Base-by-base conservation (phyloP, 495 filamentous ascomycete species). In the Lineolata rhizophorae region DNA sequence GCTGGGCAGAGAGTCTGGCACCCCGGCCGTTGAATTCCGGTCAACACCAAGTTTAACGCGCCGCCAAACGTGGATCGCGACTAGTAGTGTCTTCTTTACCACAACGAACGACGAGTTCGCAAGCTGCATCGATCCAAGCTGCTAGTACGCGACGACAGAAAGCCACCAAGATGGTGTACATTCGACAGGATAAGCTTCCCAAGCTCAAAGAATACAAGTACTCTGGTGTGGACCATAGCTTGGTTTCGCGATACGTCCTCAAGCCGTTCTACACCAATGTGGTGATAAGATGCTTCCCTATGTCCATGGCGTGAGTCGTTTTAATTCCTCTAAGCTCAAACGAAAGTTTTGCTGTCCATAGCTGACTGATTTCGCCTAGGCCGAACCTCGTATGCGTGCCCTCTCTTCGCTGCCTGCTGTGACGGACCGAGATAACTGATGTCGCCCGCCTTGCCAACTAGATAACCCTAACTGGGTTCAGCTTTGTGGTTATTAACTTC, bases 261-360 rank as follows among this genome's bases (percentile, higher is more conserved):
- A 95, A 97, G 61, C 87, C 87, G 14, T 97, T 94, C 56, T 97
- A 95, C 60, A 92, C 68, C 53, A 76, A 91, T 56, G 60, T 81
- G 39, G 90, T 87, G 43, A 93, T 97, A 56, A 64, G 81, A 31
- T 76, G 71, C 53, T 94, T 97, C 50, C 87, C 87, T 26, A 76
- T 90, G 72, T 76, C 54, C 47, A 95, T 97, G 87, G 87, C 87
- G 60, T 76, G 44, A 60, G 71, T 68, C 35, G 3, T 18, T 10
- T 25, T n/a, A 17, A 14, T 29, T 22, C 17, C 12, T 15, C 16
- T 11, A 18, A 27, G 19, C 9, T 15, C 3, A n/a, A 8, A n/a
- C 34, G n/a, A n/a, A n/a, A n/a, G n/a, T n/a, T n/a, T n/a, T n/a
- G n/a, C n/a, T n/a, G n/a, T 35, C 8, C 31, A 30, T 28, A 27